These are phyloP conservation scores for Datura wrightii DNA, from an alignment of 257 asterid species.

Conservation along the genomic window DNA sequence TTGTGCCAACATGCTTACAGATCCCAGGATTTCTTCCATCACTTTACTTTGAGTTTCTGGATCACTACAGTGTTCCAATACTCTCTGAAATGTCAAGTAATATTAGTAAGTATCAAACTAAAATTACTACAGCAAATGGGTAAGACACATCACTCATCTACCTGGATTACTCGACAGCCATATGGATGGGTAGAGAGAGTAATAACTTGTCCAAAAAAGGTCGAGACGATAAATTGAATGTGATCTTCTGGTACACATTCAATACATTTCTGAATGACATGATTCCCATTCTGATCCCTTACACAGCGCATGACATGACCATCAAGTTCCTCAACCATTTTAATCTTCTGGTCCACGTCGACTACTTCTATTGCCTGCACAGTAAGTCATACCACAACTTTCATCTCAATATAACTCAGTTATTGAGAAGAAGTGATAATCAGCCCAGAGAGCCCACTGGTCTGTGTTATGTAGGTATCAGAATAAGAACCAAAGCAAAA, in stretches of 20 bases:
- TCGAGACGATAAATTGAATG: conserved; percentile 75
- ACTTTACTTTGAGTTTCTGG: conserved; percentile 79
- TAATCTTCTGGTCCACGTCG: conserved; percentile 86
- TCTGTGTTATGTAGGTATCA: not conserved
- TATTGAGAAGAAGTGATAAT: conserved; percentile 15
- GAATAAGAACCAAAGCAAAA: conserved; percentile 18
- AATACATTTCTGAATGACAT: conserved; percentile 92
- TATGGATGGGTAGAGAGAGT: conserved; percentile 94
- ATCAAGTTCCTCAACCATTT: conserved; percentile 94
- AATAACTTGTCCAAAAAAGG: conserved; percentile 89
- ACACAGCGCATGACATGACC: conserved; percentile 95
- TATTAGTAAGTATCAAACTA: not conserved
- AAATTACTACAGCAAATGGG: not conserved
- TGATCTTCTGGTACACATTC: conserved; percentile 92
- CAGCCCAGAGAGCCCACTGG: not conserved
- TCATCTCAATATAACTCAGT: conserved; percentile 26
- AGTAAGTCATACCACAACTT: conserved; percentile 29
- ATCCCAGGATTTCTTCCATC: conserved; percentile 87
- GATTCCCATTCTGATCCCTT: conserved; percentile 97
- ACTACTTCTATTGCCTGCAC: conserved; percentile 92
- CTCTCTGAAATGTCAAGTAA: conserved; percentile 60
- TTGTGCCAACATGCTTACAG: conserved; percentile 93
- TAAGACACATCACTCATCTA: conserved; percentile 34
- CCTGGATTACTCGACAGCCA: conserved; percentile 99
- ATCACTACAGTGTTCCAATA: conserved; percentile 80